These are phyloP conservation scores for Monosporascus sp. DNA, from an alignment of 2,329 filamentous ascomycete species.

Conservation along the genomic window DNA sequence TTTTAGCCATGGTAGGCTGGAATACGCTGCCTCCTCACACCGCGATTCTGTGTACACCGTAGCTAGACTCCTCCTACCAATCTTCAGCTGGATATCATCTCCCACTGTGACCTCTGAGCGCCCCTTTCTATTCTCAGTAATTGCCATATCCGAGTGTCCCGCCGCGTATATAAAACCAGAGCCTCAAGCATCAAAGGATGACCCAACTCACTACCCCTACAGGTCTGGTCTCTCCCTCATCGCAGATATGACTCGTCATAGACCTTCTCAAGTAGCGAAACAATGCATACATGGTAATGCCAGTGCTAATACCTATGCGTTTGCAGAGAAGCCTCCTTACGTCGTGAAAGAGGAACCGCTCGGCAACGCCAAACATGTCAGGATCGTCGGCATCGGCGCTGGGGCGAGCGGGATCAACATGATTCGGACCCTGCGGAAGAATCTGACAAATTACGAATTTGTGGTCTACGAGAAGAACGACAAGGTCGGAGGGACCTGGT, in stretches of 20 bases:
- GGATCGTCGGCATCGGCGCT: conserved; percentile 39
- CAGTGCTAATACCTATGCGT: conserved; percentile 12
- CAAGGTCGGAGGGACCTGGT: conserved; percentile 53
- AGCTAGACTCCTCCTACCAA: conserved; percentile 6
- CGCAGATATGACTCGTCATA: conserved; percentile 22
- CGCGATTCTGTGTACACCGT: conserved; percentile 1
- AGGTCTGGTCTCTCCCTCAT: conserved; percentile 18
- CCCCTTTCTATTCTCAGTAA: neutral
- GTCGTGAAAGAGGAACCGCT: conserved; percentile 31
- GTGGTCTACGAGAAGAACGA: conserved; percentile 52
- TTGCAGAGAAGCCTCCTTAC: conserved; percentile 22
- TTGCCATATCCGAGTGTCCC: conserved; percentile 1
- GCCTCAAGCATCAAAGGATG: conserved; percentile 13
- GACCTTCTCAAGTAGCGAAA: conserved; percentile 10
- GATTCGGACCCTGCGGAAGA: conserved; percentile 37
- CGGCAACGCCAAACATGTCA: conserved; percentile 33
- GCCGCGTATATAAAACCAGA: conserved; percentile 13
- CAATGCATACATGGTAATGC: conserved; percentile 7
- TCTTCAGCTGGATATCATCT: conserved; percentile 19
- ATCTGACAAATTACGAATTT: conserved; percentile 37
- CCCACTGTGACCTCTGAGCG: conserved; percentile 2
- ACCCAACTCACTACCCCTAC: conserved; percentile 11
- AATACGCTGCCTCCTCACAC: conserved; percentile 13
- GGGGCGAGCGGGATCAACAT: conserved; percentile 40
- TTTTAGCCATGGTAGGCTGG: conserved; percentile 7